A percentile compares a stretch with the other conserved stretches of the same genome.
Conservation (phyloP, 441 rosid species). For the Aquilaria agallochum region DNA sequence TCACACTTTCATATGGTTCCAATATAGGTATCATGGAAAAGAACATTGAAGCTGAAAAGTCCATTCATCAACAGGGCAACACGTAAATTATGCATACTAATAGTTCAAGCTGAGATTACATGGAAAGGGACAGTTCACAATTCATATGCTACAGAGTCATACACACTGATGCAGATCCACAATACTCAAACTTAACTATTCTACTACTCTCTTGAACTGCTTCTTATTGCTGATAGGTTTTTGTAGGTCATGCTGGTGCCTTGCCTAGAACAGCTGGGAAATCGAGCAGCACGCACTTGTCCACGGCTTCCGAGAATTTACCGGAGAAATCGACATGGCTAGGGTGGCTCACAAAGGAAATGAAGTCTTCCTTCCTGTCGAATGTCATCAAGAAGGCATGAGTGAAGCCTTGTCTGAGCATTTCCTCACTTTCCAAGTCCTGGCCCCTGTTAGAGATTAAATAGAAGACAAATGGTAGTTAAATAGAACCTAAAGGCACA, state of each 20-base stretch:
- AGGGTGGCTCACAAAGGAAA: constrained; percentile 59
- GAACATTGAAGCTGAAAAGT: not conserved
- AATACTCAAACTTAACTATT: constrained; percentile 1
- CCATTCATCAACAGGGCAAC: constrained; percentile 7
- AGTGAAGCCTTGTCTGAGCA: constrained; percentile 86
- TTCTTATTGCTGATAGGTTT: not conserved
- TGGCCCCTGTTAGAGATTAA: constrained; percentile 52
- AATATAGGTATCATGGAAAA: too few relatives aligned
- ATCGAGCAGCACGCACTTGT: constrained; percentile 67
- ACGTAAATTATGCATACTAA: not conserved
- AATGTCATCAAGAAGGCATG: constrained; percentile 82
- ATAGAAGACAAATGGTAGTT: too few relatives aligned
- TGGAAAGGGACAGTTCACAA: constrained; percentile 2
- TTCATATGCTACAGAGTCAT: not conserved
- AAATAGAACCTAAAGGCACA: too few relatives aligned
- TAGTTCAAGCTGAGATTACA: constrained; percentile 8
- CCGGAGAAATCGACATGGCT: constrained; percentile 69
- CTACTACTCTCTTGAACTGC: not conserved
- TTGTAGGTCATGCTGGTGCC: constrained; percentile 23
- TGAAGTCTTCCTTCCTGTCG: constrained; percentile 63
- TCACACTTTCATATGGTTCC: too few relatives aligned
- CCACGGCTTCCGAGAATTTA: constrained; percentile 63
- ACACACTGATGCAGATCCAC: constrained; percentile 6
- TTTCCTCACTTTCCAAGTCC: constrained; percentile 74
- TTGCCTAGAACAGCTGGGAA: constrained; percentile 43